Base-by-base conservation (phyloP, 805 yeast genomes). In the Barnettozyma sp. region DNA sequence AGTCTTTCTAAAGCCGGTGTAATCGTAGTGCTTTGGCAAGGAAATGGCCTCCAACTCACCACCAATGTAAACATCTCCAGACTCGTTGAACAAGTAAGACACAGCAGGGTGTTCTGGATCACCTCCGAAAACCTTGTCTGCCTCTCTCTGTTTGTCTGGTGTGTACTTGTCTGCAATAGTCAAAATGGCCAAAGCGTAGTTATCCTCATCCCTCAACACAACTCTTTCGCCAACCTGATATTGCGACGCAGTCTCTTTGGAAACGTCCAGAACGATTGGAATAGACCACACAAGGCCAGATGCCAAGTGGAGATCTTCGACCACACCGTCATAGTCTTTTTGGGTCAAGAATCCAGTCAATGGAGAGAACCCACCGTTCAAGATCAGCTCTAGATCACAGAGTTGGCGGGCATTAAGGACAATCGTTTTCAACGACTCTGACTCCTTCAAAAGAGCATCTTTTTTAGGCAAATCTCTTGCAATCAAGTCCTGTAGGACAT, bases 51-150 rank as follows among this genome's bases (percentile, higher is more conserved):
- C 84, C 36, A 88, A 51, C 28, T 76, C 69, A 49, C 97, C 97
- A 55, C 97, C 97, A 35, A 88, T 66, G 63, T 88, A 87, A 53
- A 69, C 73, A 19, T 84, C 95, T 52, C 90, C 88, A 23, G 88
- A 88, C 34, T 70, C 66, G 43, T 82, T 77, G 53, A 61, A 55
- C 49, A 88, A 68, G 62, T 83, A 88, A 51, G 68, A 70, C 52
- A 83, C 69, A 10, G 97, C 97, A 15, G 97, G 97, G 63, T 88
- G 97, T 60, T 90, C 97, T 30, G 94, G 88, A 59, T 90, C 97
- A 43, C 97, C 97, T 59, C 97, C 78, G 65, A 86, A 90, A 20
- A 87, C 97, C 56, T 79, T 71, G 47, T 74, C 61, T 35, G 96
- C 96, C 66, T 88, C 97, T 14, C 58, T 56, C 38, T 64, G 54